Percentiles rank a stretch among this genome's conserved stretches.
phyloP scores from a whole-genome alignment of 2,329 filamentous ascomycete genomes.

The Talaromyces piceae region DNA sequence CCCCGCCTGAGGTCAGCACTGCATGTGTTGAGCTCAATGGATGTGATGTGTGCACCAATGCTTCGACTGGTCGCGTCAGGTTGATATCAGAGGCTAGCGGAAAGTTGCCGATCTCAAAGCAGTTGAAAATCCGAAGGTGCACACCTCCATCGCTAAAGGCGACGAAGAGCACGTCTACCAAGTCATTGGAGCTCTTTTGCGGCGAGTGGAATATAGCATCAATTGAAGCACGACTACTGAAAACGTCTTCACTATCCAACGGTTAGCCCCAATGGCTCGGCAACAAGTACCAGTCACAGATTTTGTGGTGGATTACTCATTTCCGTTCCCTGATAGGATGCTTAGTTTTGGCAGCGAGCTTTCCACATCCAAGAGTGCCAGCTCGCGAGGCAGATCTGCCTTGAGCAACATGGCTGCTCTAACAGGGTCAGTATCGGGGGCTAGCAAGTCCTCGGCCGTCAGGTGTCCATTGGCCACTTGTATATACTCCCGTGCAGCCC shows the following conservation, averaged over 20 bases:
- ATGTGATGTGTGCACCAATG: conserved; percentile 61
- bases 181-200: conserved; percentile 58
- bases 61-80: conserved; percentile 26
- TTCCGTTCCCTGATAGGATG: conserved; percentile 57
- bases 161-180: conserved; percentile 71
- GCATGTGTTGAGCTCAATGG: conserved; percentile 67
- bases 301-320: conserved; percentile 39
- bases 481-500: conserved; percentile 37
- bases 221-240: conserved; percentile 61
- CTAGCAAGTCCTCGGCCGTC: conserved; percentile 36
- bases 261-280: not conserved
- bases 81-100: conserved; percentile 26
- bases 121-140: conserved; percentile 77
- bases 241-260: conserved; percentile 46
- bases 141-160: conserved; percentile 64
- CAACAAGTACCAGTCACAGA: not conserved
- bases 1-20: conserved; percentile 47
- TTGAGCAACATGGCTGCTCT: conserved; percentile 31
- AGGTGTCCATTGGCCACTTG: conserved; percentile 25
- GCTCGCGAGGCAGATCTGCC: conserved; percentile 60
- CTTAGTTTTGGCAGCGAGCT: conserved; percentile 69
- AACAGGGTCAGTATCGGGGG: conserved; percentile 29
- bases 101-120: conserved; percentile 63
- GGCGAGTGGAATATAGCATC: conserved; percentile 61
- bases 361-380: conserved; percentile 70